Evolutionary conservation across 495 filamentous ascomycete genomes (phyloP).

Genomic region (Xylaria curta): DNA sequence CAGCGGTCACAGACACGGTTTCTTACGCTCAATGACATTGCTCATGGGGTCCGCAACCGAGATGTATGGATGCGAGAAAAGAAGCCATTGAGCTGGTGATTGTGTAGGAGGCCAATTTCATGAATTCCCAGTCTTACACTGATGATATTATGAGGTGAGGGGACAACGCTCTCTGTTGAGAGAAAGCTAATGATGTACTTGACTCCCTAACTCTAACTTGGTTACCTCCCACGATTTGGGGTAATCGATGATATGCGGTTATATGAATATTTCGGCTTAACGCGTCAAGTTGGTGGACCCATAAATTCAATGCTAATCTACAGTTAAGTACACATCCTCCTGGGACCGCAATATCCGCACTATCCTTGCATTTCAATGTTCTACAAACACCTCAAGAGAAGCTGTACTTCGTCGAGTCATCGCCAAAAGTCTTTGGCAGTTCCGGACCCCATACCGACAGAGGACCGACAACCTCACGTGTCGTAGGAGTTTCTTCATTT

Average conservation of each 20-base stretch:
- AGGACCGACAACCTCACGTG: slow-evolving; percentile 27
- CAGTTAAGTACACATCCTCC: too few species aligned
- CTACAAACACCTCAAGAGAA: slow-evolving; percentile 1
- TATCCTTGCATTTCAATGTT: not conserved
- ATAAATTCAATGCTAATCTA: not conserved
- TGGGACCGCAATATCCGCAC: not conserved
- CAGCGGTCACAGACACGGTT: slow-evolving; percentile 37
- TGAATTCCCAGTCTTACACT: not conserved
- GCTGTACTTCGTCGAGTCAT: slow-evolving; percentile 16
- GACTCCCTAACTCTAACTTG: not conserved
- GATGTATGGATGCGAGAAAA: not conserved
- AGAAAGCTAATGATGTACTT: not conserved
- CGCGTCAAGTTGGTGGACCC: too few species aligned
- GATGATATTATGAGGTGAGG: not conserved
- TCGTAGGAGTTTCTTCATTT: slow-evolving; percentile 53
- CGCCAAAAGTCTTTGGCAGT: slow-evolving; percentile 27
- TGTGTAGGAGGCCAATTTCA: not conserved
- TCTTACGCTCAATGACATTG: slow-evolving; percentile 20
- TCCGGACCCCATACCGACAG: slow-evolving; percentile 29
- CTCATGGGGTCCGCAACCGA: slow-evolving; percentile 6
- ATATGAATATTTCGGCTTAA: not conserved
- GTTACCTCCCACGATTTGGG: not conserved
- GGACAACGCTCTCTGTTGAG: not conserved
- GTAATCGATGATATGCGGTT: not conserved
- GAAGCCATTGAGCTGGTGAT: not conserved